Base-by-base conservation (phyloP, 352 stramenopile species). In the Pseudoperonospora humuli region DNA sequence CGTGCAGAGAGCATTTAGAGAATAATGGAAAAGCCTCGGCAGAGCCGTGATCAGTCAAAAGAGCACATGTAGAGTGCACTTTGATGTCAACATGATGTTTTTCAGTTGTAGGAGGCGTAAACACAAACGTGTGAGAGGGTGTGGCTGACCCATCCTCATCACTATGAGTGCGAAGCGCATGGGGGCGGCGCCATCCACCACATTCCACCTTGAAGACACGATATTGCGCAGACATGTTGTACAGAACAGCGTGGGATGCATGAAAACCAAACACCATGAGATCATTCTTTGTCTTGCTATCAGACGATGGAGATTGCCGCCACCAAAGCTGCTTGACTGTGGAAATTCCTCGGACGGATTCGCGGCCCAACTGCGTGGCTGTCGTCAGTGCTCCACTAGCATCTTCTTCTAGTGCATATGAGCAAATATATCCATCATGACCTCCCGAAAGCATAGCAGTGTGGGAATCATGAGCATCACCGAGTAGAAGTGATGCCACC, bases 221-320 rank as follows among this genome's bases (percentile, higher is more conserved):
- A 50, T 86, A 84, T 41, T 85, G 72, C 0, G 77, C 54, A 5
- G 74, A 69, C 13, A 82, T 61, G 47, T 93, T 93, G 57, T 87
- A 61, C 5, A 94, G 37, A 45, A 90, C 62, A 7, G 77, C 82
- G 34, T 76, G 57, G 4, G 71, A 67, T 9, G 82, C 72, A 35
- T 91, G 75, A 53, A 93, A 93, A 10, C 82, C 82, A 48, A 93
- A 89, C 7, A 86, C 79, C 35, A 92, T 59, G 7, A 93, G 69
- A 21, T 92, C 67, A 14, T 36, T 13, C 6, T 34, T 37, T 23
- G 21, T 29, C 7, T 38, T 50, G n/a, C 13, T 24, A 21, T 37
- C 7, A 18, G 25, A 33, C 24, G 41, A 33, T 42, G 35, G n/a
- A 21, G 19, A 5, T 18, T 28, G 14, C 7, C 57, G 67, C 39